These are phyloP conservation scores for Phlebiopsis flavidoalba DNA, from an alignment of 768 basidiomycete genomes.

Conservation along the genomic window DNA sequence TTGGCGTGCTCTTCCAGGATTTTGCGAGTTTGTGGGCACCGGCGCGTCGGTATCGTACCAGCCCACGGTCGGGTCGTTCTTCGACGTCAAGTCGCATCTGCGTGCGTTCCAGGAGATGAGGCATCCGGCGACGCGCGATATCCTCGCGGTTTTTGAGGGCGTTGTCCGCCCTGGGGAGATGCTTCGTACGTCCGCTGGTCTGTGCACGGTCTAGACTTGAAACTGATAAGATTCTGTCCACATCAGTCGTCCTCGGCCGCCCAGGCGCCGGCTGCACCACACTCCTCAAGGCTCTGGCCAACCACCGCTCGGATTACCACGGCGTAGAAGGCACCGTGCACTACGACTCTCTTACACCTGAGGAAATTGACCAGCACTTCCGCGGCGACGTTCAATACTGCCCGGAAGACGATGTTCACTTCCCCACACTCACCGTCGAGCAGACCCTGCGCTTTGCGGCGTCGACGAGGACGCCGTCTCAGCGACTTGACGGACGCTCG, in stretches of 20 bases:
- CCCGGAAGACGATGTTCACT: constrained; percentile 83
- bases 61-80: constrained; percentile 54
- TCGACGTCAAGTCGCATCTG: constrained; percentile 47
- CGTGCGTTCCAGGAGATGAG: constrained; percentile 39
- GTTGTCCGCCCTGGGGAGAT: constrained; percentile 60
- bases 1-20: constrained; percentile 57
- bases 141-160: constrained; percentile 51
- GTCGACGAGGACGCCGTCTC: constrained; percentile 62
- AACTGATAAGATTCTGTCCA: background rate
- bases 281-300: constrained; percentile 76
- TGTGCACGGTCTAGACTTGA: background rate
- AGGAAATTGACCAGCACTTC: constrained; percentile 57
- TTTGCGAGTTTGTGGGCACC: constrained; percentile 55
- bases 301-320: constrained; percentile 66
- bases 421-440: constrained; percentile 77
- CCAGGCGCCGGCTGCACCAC: constrained; percentile 86
- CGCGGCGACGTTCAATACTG: constrained; percentile 80
- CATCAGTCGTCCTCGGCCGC: constrained; percentile 73
- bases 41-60: constrained; percentile 52
- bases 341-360: constrained; percentile 72
- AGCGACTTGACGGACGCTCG: constrained; percentile 37
- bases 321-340: constrained; percentile 61
- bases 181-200: constrained; percentile 38
- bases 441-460: constrained; percentile 72
- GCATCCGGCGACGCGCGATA: constrained; percentile 57